phyloP scores from a whole-genome alignment of 2,329 filamentous ascomycete species.

The Beauveria sp. region DNA sequence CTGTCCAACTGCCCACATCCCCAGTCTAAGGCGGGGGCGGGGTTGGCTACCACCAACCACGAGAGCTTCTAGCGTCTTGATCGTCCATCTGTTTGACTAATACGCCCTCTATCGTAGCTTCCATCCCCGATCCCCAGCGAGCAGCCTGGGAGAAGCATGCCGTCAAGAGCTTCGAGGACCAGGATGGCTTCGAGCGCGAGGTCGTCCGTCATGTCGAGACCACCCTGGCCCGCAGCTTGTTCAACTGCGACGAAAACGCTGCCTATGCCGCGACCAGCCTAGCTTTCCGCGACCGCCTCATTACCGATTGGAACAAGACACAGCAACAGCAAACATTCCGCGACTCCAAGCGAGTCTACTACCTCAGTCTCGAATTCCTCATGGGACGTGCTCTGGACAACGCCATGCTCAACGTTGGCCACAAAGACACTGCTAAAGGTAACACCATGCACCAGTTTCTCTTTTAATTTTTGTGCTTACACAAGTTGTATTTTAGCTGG shows the following conservation, averaged over 20 bases:
- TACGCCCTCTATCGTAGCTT: slow-evolving; percentile 36
- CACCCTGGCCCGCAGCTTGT: slow-evolving; percentile 87
- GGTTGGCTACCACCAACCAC: neutral
- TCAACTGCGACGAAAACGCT: slow-evolving; percentile 94
- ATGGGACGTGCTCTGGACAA: slow-evolving; percentile 97
- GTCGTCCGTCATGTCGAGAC: slow-evolving; percentile 94
- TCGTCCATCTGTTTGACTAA: slow-evolving; percentile 8
- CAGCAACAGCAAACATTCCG: slow-evolving; percentile 90
- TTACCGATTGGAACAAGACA: slow-evolving; percentile 96
- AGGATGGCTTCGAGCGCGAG: slow-evolving; percentile 81
- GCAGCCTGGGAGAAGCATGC: slow-evolving; percentile 64
- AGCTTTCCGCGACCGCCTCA: slow-evolving; percentile 84
- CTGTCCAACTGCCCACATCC: neutral
- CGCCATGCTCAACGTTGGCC: slow-evolving; percentile 91
- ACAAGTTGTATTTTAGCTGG: slow-evolving; percentile 53
- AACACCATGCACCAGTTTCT: slow-evolving; percentile 12
- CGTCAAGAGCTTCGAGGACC: slow-evolving; percentile 61
- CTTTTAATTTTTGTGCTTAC: slow-evolving; percentile 7
- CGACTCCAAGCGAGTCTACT: slow-evolving; percentile 93
- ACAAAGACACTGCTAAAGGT: slow-evolving; percentile 80
- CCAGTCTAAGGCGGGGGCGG: slow-evolving; percentile 4
- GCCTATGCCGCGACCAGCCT: slow-evolving; percentile 87
- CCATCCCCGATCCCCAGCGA: slow-evolving; percentile 81
- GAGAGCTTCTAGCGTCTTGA: neutral
- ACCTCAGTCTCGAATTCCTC: slow-evolving; percentile 92